Percentiles rank a stretch among this genome's conserved stretches.
Conservation (phyloP, 2,329 filamentous ascomycete species). For the Amesomyces nigricolor region DNA sequence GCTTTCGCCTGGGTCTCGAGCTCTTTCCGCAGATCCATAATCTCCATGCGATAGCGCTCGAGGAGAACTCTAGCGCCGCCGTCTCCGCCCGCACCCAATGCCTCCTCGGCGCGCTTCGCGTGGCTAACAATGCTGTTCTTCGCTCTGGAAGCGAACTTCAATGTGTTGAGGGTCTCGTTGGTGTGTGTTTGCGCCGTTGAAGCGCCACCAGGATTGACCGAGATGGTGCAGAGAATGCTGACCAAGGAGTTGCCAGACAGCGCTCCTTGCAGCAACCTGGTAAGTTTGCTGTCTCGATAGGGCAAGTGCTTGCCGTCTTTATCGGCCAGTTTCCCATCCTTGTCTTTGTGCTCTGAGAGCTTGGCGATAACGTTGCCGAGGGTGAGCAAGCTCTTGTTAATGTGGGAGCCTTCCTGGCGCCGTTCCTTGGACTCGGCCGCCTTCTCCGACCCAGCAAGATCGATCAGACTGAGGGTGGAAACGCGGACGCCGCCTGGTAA, state of each 20-base stretch:
- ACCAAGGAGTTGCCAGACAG: constrained; percentile 90
- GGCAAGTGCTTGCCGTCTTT: constrained; percentile 90
- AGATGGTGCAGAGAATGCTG: constrained; percentile 95
- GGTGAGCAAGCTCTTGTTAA: constrained; percentile 96
- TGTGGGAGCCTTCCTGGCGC: constrained; percentile 89
- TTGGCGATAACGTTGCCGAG: constrained; percentile 91
- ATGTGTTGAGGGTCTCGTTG: constrained; percentile 84
- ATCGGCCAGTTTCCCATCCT: constrained; percentile 64
- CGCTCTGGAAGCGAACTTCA: constrained; percentile 93
- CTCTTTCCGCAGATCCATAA: constrained; percentile 71
- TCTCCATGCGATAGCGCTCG: constrained; percentile 91
- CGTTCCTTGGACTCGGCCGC: constrained; percentile 94
- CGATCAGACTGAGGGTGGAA: constrained; percentile 90
- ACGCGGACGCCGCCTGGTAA: constrained; percentile 87
- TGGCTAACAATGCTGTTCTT: constrained; percentile 98
- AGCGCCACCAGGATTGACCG: constrained; percentile 70
- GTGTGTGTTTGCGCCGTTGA: constrained; percentile 70
- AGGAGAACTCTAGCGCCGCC: constrained; percentile 80
- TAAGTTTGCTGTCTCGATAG: constrained; percentile 96
- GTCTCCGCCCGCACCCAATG: constrained; percentile 72
- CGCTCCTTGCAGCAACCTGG: constrained; percentile 83
- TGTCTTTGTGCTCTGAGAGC: constrained; percentile 84
- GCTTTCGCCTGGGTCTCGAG: constrained; percentile 76
- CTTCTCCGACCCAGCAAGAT: constrained; percentile 92
- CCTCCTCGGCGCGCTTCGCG: constrained; percentile 90